Base-by-base conservation (phyloP, 228 moss, liverwort and hornwort species). In the Sphagnum fallax region DNA sequence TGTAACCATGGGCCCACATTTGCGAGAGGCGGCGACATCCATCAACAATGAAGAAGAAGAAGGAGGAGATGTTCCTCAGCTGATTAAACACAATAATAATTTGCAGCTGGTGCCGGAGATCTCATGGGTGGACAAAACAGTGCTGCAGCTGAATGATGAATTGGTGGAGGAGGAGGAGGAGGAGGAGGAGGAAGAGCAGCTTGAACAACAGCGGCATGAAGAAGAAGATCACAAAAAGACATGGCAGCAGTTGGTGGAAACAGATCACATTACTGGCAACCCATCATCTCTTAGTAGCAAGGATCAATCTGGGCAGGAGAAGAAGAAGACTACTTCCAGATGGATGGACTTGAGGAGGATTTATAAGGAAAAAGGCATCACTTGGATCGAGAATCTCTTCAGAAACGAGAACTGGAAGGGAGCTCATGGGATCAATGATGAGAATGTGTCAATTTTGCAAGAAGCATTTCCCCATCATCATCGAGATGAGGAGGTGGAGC, bases 391-490 rank as follows among this genome's bases (percentile, higher is more conserved):
- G 49, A 76, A 75, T 52, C 80, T 83, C 52, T 57, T 87, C 47
- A 76, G 68, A 13, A 87, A 87, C 52, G 74, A 87, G 48, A 83
- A 74, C 65, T 81, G 78, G 76, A 80, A 75, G 55, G 80, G 61
- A 53, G 50, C 67, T 6, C 32, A 32, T 32, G 69, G 62, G 11
- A 47, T 83, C 60, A 83, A 83, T 59, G 87, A 87, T 66, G 78
- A 83, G 47, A 87, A 87, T 57, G 87, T 87, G 58, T 87, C 87
- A 53, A 87, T 87, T 60, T 68, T 87, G 55, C 80, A 87, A 78
- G 87, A 87, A 69, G 83, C 83, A 13, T 87, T 87, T 32, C 5
- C 67, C 5, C 67, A 67, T 12, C 8, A 55, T 8, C 55, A 8
- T 12, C 9, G 55, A 12, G 55, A 55, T 55, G 32, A 32, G 32